Conservation (phyloP, 768 basidiomycete genomes). For the Tricholoma sp. region DNA sequence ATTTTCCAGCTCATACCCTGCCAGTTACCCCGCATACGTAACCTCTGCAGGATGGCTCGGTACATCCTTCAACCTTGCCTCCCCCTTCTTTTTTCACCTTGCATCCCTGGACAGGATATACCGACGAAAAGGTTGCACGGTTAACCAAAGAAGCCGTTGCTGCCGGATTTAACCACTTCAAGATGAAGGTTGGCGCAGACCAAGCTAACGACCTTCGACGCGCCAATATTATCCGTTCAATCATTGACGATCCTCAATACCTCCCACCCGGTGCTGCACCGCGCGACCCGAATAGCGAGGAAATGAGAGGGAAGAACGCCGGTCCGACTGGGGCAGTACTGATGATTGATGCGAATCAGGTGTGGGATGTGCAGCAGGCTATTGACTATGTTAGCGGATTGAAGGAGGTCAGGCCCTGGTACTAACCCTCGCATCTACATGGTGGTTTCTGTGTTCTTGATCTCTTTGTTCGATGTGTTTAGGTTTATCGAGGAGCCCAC, state of each 20-base stretch:
- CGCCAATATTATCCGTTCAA: conserved; percentile 83
- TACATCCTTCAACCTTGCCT: no score
- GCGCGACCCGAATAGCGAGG: conserved; percentile 56
- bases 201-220: no score
- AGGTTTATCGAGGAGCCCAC: conserved; percentile 96
- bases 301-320: conserved; percentile 67
- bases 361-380: conserved; percentile 91
- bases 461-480: background rate
- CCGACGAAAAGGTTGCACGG: no score
- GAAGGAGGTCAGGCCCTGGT: conserved; percentile 84
- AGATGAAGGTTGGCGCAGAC: no score
- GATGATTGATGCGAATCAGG: conserved; percentile 98
- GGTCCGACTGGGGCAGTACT: conserved; percentile 91
- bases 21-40: no score
- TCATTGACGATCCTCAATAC: conserved; percentile 90
- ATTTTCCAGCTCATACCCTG: no score
- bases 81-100: no score
- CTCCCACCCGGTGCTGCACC: no score
- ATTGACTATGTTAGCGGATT: conserved; percentile 86
- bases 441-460: background rate
- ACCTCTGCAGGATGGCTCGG: no score
- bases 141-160: no score
- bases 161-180: no score
- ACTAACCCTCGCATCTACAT: background rate
- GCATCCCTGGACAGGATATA: no score